Conservation (phyloP, 345 rosid genomes). For the Eucalyptus viminalis region DNA sequence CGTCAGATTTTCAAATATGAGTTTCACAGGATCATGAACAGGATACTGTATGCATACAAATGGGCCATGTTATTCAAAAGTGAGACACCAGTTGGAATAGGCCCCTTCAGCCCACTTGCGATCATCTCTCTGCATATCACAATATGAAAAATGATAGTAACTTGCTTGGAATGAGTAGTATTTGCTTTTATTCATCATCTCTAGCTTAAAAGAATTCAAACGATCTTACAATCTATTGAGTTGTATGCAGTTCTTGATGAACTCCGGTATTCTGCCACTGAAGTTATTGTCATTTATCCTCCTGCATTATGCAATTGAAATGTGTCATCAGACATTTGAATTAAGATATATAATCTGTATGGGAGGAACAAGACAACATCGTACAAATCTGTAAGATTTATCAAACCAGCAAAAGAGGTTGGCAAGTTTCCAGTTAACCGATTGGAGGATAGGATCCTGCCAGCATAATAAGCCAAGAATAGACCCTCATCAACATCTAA, state of each 20-base stretch:
- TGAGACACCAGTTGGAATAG: conserved; percentile 28
- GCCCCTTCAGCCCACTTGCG: conserved; percentile 40
- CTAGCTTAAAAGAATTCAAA: neutral
- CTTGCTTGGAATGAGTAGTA: neutral
- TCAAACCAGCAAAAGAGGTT: conserved; percentile 17
- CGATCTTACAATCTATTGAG: conserved; percentile 55
- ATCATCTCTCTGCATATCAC: conserved; percentile 32
- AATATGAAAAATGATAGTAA: neutral
- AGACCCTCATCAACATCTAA: neutral
- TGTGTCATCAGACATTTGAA: neutral
- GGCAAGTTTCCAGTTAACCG: conserved; percentile 45
- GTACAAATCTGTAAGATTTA: conserved; percentile 38
- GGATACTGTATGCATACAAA: conserved; percentile 17
- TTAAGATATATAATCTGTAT: neutral
- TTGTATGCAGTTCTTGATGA: conserved; percentile 39
- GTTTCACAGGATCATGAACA: neutral
- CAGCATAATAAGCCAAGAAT: neutral
- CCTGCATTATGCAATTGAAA: conserved; percentile 25
- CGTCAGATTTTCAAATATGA: neutral
- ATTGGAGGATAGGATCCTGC: conserved; percentile 52
- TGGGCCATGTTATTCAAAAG: conserved; percentile 5
- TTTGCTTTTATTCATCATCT: neutral
- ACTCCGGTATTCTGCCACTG: conserved; percentile 55
- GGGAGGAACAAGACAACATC: neutral
- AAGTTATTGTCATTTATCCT: conserved; percentile 67